These are phyloP conservation scores for Dipteronia sinensis DNA, from an alignment of 345 rosid species.

Conservation along the genomic window DNA sequence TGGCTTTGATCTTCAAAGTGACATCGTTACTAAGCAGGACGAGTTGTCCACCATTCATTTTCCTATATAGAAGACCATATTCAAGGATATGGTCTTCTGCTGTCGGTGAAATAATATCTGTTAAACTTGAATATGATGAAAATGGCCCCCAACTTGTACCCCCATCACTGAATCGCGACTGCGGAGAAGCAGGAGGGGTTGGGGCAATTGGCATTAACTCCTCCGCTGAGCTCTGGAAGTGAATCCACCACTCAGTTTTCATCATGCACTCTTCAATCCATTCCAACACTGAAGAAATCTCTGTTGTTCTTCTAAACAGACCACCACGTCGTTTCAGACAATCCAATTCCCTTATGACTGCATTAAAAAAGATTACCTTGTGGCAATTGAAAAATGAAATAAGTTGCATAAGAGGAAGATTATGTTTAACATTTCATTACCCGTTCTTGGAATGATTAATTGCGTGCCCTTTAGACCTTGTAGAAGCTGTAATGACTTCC, in stretches of 20 bases:
- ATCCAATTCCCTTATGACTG: conserved; percentile 81
- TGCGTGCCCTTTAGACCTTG: conserved; percentile 88
- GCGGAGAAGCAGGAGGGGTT: conserved; percentile 78
- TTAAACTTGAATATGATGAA: conserved; percentile 28
- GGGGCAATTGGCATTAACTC: conserved; percentile 51
- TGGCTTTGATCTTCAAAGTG: conserved; percentile 79
- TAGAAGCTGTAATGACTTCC: conserved; percentile 72
- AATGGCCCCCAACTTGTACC: conserved; percentile 31
- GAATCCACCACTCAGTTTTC: conserved; percentile 82
- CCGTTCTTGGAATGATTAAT: conserved; percentile 69
- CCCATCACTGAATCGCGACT: conserved; percentile 34
- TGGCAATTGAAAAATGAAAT: neutral
- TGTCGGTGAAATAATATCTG: conserved; percentile 55
- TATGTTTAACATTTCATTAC: conserved; percentile 36
- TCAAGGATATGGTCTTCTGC: conserved; percentile 77
- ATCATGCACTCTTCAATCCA: conserved; percentile 82
- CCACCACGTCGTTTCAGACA: conserved; percentile 51
- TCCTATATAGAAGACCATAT: conserved; percentile 54
- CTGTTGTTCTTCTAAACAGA: conserved; percentile 54
- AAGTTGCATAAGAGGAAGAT: neutral
- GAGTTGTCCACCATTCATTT: conserved; percentile 51
- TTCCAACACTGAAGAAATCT: conserved; percentile 58
- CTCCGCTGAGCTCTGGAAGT: conserved; percentile 64
- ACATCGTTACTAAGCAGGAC: conserved; percentile 68
- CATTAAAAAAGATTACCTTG: neutral